A percentile compares a stretch with the other conserved stretches of the same genome.
Evolutionary conservation across 1,284 basidiomycete genomes (phyloP).

Genomic region (Cutaneotrichosporon cavernicola): DNA sequence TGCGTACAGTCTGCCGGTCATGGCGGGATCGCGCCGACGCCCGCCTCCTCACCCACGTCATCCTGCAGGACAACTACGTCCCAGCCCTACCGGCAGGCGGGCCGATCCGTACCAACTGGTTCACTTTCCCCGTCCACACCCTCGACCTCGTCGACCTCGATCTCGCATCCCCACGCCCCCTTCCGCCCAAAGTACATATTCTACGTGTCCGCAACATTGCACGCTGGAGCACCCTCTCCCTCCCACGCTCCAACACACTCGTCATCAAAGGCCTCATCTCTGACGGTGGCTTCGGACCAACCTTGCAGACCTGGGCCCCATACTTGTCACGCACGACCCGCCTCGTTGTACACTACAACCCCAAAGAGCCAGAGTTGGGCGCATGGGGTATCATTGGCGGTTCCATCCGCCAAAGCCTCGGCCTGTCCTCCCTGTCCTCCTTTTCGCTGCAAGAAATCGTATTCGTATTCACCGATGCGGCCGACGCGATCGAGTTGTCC

Average conservation of each 20-base stretch:
- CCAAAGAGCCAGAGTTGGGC: neutral
- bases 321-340: neutral
- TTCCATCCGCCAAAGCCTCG: neutral
- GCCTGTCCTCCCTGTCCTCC: neutral
- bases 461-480: neutral
- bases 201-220: neutral
- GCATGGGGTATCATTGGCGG: neutral
- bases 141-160: slow-evolving; percentile 1
- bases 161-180: neutral
- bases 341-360: neutral
- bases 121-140: neutral
- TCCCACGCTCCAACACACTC: neutral
- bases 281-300: neutral
- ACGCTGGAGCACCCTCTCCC: neutral
- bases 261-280: neutral
- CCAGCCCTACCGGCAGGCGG: neutral
- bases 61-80: neutral
- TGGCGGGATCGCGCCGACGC: slow-evolving; percentile 5
- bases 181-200: neutral
- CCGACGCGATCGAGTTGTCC: neutral
- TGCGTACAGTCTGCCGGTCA: neutral
- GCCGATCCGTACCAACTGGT: neutral
- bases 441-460: neutral
- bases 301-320: neutral
- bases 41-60: neutral